phyloP scores from a whole-genome alignment of 768 basidiomycete genomes.

The Galerina sulciceps region DNA sequence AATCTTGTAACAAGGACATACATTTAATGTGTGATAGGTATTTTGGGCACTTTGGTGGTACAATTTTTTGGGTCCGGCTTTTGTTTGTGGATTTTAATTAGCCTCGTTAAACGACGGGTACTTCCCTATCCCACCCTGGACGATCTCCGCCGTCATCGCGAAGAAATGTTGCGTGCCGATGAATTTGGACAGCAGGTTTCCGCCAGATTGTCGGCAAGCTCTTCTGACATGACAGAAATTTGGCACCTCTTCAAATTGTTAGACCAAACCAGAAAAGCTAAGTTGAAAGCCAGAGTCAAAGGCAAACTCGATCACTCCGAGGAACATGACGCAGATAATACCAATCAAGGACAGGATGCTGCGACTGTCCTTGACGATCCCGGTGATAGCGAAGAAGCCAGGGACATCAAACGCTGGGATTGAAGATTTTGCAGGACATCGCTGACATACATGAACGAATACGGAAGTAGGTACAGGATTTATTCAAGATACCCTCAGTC shows the following conservation, averaged over 20 bases:
- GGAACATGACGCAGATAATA: too few relatives aligned
- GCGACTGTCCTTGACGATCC: conserved; percentile 33
- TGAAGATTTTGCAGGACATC: conserved; percentile 48
- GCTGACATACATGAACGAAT: conserved; percentile 68
- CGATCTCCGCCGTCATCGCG: conserved; percentile 57
- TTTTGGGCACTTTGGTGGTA: conserved; percentile 72
- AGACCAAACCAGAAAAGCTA: conserved; percentile 26
- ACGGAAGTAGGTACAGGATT: conserved; percentile 53
- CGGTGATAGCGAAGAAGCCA: conserved; percentile 37
- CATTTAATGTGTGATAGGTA: conserved; percentile 35
- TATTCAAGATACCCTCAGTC: not conserved
- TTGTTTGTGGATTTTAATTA: conserved; percentile 50
- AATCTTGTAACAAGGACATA: not conserved
- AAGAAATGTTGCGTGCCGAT: conserved; percentile 51
- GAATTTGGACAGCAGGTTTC: conserved; percentile 56
- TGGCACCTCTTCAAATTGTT: conserved; percentile 56
- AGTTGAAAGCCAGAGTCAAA: conserved; percentile 36
- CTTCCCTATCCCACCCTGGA: conserved; percentile 57
- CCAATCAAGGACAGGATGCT: not conserved
- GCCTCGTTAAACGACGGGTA: conserved; percentile 51
- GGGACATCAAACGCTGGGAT: conserved; percentile 45
- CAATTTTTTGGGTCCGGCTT: conserved; percentile 56
- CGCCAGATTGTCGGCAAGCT: conserved; percentile 46
- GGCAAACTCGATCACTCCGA: not conserved
- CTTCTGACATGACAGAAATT: conserved; percentile 52